Evolutionary conservation across 106 monocot species (phyloP).

Genomic region (Dendrobium huoshanense): DNA sequence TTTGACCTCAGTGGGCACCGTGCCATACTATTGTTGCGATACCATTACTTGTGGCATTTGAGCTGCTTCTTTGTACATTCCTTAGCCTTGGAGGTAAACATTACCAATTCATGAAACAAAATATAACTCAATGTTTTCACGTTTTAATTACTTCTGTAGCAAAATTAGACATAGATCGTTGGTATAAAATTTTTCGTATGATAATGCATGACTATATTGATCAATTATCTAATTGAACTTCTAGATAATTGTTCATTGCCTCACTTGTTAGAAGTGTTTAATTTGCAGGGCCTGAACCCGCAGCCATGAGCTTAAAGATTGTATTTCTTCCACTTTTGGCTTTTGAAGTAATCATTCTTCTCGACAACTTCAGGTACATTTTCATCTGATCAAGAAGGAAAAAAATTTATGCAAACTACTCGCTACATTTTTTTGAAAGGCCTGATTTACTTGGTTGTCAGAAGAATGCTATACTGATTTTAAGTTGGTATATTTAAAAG

Average conservation of each 20-base stretch:
- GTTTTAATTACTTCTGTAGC: not conserved
- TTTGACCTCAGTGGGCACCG: slow-evolving; percentile 72
- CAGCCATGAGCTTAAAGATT: slow-evolving; percentile 76
- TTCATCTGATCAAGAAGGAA: not conserved
- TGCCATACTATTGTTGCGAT: slow-evolving; percentile 87
- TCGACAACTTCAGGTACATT: slow-evolving; percentile 93
- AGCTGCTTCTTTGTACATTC: slow-evolving; percentile 90
- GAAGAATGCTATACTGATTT: not conserved
- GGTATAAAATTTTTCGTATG: not conserved
- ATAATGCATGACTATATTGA: not conserved
- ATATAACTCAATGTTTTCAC: not conserved
- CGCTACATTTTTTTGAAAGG: not conserved
- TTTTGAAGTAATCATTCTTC: slow-evolving; percentile 76
- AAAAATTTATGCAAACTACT: not conserved
- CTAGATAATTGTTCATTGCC: not conserved
- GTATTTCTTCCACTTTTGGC: slow-evolving; percentile 90
- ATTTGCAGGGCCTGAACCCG: slow-evolving; percentile 34
- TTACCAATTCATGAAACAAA: not conserved
- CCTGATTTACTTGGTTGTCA: too few species aligned
- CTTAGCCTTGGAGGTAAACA: slow-evolving; percentile 62
- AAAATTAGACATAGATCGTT: not conserved
- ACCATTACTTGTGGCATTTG: slow-evolving; percentile 86
- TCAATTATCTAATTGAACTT: not conserved
- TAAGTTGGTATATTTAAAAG: not conserved
- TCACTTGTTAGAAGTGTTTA: not conserved